Base-by-base conservation (phyloP, 2,329 filamentous ascomycete species). In the Geosmithia morbida region DNA sequence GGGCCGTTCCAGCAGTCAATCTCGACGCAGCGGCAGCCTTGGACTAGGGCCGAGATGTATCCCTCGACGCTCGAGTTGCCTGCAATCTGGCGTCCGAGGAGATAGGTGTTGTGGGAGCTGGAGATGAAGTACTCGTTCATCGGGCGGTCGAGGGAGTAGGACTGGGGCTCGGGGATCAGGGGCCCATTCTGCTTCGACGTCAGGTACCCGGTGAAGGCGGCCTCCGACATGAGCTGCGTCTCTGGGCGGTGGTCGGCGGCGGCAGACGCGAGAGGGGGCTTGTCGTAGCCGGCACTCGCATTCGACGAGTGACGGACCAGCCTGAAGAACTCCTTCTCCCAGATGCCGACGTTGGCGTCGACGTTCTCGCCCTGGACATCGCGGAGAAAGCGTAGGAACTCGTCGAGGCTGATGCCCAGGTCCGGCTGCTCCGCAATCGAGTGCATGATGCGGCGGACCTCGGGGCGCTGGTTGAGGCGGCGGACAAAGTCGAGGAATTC, bases 111-210 rank as follows among this genome's bases (percentile, higher is more conserved):
- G 71, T 98, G 92, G 1, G 92, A 97, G 68, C 89, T 96, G 1
- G 90, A 97, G 54, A 98, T 92, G 69, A 88, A 96, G 64, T 98
- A 98, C 60, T 97, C 90, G 60, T 94, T 95, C 61, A 97, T 70
- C 0, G 92, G 92, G 20, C 85, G 79, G 58, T 94, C 81, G 48
- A 96, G 77, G 6, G 69, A 69, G 48, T 80, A 78, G 26, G 78
- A 67, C 13, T 75, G 64, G n/a, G 77, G 74, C 51, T 75, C 72
- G 41, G 75, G 74, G 26, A 74, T 66, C 41, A 87, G 74, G 2
- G 85, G 72, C 2, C 78, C 72, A 57, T 94, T 94, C 55, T 80
- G 74, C 43, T 77, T 75, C 0, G 87, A 94, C 14, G 81, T 77
- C 13, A 95, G 68, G 57, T 84, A 94, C 11, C 78, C 78, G 26